Conservation (phyloP, 2,329 filamentous ascomycete genomes). For the Colletotrichum camelliae region DNA sequence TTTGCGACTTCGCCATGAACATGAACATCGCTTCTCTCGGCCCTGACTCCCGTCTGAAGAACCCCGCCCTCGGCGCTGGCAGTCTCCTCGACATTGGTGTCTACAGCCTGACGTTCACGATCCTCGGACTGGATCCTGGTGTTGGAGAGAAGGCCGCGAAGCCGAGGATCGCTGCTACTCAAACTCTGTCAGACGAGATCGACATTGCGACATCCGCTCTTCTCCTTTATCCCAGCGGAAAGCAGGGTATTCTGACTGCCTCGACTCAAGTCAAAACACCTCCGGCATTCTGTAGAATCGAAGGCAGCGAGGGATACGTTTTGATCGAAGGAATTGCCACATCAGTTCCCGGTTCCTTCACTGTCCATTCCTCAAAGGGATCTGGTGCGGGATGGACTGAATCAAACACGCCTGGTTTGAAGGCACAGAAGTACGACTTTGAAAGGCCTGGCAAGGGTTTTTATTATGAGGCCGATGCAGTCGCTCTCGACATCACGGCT, state of each 20-base stretch:
- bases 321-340: conserved; percentile 37
- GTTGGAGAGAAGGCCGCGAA: conserved; percentile 28
- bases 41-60: conserved; percentile 37
- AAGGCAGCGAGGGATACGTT: conserved; percentile 41
- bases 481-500: conserved; percentile 42
- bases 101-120: conserved; percentile 46
- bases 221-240: conserved; percentile 41
- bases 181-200: conserved; percentile 38
- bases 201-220: conserved; percentile 42
- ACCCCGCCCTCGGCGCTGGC: conserved; percentile 46
- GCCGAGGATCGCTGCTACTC: conserved; percentile 40
- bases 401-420: not conserved
- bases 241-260: conserved; percentile 47
- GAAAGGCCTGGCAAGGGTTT: conserved; percentile 41
- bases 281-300: conserved; percentile 40
- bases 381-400: conserved; percentile 26
- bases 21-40: conserved; percentile 36
- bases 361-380: conserved; percentile 29
- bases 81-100: conserved; percentile 49
- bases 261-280: conserved; percentile 35
- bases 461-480: conserved; percentile 50
- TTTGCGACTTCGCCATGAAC: conserved; percentile 45
- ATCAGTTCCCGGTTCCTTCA: conserved; percentile 40
- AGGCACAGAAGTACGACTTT: conserved; percentile 39
- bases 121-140: conserved; percentile 36